Base-by-base conservation (phyloP, 352 stramenopile species). In the Globisporangium canariense region DNA sequence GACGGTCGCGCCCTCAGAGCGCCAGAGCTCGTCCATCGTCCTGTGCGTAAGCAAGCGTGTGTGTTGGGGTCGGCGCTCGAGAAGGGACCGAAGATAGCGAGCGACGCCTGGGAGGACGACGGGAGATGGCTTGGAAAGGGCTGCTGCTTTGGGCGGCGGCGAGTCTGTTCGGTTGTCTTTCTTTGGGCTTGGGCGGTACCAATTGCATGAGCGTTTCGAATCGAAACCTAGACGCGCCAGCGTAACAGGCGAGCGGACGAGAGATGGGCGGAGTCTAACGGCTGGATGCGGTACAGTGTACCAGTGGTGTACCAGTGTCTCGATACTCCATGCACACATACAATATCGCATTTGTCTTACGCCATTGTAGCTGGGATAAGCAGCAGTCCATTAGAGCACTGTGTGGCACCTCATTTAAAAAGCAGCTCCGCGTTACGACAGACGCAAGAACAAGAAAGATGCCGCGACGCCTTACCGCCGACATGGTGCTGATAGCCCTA, bases 11-110 rank as follows among this genome's bases (percentile, higher is more conserved):
- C 67, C 72, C 58, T 75, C 70, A 28, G 65, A 77, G 22, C 64
- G 63, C 73, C 73, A 79, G 49, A 79, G 73, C 22, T 74, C 56
- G 46, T 79, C 73, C 73, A 79, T 67, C 13, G 43, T 18, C 16
- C 34, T 25, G 28, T 58, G 7, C 11, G 25, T 14, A 18, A 34
- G 7, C 22, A 6, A 18, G 7, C 22, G 16, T 32, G 46, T 53
- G 20, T 20, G 46, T 22, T 25, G 16, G 25, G 11, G 49, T 34
- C 8, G 22, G 22, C 2, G 49, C 3, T 13, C n/a, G 25, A 25
- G 16, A 16, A 22, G 34, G 6, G 7, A 36, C 13, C 16, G 49
- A 6, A 25, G n/a, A 57, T 14, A 28, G 16, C 30, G 22, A 8
- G 50, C 28, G 28, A 56, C 28, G 28, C 16, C 28, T 57, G 14